Base-by-base conservation (phyloP, 371 early-diverging fungal genomes). In the Rhizopus delemar region DNA sequence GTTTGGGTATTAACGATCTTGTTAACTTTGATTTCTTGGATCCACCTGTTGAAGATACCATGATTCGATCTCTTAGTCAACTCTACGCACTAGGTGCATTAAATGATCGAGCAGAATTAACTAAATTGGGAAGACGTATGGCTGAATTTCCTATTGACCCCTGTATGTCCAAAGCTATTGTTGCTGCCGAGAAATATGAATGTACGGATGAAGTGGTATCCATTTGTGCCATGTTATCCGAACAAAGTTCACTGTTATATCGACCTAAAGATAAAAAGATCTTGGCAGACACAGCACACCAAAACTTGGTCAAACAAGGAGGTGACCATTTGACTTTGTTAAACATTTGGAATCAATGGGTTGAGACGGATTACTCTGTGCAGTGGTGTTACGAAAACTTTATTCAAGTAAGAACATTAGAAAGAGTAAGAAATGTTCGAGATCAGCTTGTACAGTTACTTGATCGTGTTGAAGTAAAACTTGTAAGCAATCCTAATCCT, bases 61-160 rank as follows among this genome's bases (percentile, higher is more conserved):
- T 98, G 66, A 94, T 93, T 65, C 87, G 91, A 15, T 93, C 97
- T 8, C 77, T 97, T 39, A 95, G 94, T 79, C 94, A 96, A 60
- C 79, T 99, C 16, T 96, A 97, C 70, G 94, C 94, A 0, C 74
- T 99, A 13, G 99, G 98, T 15, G 99, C 97, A 4, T 76, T 99
- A 38, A 95, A 98, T 69, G 89, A 91, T 46, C 84, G 86, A 12
- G 97, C 97, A 11, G 88, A 93, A 63, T 66, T 99, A 60, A 99
- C 99, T 13, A 96, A 97, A 71, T 75, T 97, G 15, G 99, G 99
- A 0, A 88, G 97, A 31, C 80, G 95, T 29, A 99, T 99, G 98
- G 97, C 99, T 16, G 98, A 98, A 83, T 97, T 97, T 64, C 99
- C 99, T 1, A 84, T 96, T 66, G 97, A 98, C 70, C 99, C 99